phyloP scores from a whole-genome alignment of 2,329 filamentous ascomycete genomes.

The Amauroascus verrucosus region DNA sequence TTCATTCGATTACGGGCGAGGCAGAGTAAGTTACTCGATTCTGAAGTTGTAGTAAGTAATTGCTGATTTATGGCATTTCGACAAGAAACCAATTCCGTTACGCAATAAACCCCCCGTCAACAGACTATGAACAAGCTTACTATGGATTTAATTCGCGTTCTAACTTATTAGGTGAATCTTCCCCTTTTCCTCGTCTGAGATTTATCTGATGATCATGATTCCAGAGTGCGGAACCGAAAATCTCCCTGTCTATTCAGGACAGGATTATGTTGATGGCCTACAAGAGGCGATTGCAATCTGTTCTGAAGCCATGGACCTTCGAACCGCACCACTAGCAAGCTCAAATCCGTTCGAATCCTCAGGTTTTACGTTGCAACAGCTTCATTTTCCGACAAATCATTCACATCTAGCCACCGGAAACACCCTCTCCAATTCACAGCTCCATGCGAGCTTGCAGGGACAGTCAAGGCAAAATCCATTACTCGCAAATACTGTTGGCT shows the following conservation, averaged over 20 bases:
- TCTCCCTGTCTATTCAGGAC: slow-evolving; percentile 2
- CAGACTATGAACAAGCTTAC: neutral
- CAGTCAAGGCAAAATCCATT: neutral
- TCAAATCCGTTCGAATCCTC: neutral
- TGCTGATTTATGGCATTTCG: neutral
- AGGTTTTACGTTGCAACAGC: slow-evolving; percentile 3
- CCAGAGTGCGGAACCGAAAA: slow-evolving; percentile 10
- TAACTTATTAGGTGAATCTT: slow-evolving; percentile 10
- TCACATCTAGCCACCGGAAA: neutral
- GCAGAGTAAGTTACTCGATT: neutral
- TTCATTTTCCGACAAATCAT: slow-evolving; percentile 1
- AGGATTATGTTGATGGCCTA: neutral
- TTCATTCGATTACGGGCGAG: neutral
- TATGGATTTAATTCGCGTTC: slow-evolving; percentile 1
- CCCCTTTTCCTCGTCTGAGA: neutral
- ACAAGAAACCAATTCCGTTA: slow-evolving; percentile 5
- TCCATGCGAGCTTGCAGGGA: slow-evolving; percentile 1
- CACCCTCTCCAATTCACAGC: neutral
- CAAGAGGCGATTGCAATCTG: slow-evolving; percentile 1
- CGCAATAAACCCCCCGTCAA: slow-evolving; percentile 3
- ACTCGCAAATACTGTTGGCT: neutral
- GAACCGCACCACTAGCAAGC: slow-evolving; percentile 1
- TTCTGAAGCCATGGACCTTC: slow-evolving; percentile 3
- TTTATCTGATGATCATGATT: neutral
- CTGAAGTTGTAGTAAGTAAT: neutral